Evolutionary conservation across 2,329 filamentous ascomycete genomes (phyloP), one percentile per base, ranked within the genome.

Genomic region (Exophiala sp.): DNA sequence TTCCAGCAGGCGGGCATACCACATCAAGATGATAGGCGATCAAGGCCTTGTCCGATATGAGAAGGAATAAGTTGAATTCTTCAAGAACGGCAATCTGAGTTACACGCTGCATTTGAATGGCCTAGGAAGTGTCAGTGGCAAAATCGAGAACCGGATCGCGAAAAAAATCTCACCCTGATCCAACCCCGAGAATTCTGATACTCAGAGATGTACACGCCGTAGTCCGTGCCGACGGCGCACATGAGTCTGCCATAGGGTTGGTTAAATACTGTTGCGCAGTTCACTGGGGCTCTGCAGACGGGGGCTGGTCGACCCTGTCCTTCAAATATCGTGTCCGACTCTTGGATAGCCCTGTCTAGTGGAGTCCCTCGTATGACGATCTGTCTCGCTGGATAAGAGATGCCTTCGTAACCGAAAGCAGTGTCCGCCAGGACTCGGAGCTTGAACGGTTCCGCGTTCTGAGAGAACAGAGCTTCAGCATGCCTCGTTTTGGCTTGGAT

Each of bases 391-490:
- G 68, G 67, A 55, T 71, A 71, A 11, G 63, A 65, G 5, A 80
- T 68, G 3, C 76, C 73, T 61, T 95, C 89, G 64, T 91, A 91
- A 9, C 87, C 85, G 69, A 99, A 99, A 0, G 91, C 89, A 40
- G 88, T 87, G 68, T 99, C 94, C 0, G 94, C 91, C 68, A 99
- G 86, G 7, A 99, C 91, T 18, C 90, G 85, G 6, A 99, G 76
- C 47, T 89, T 82, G 80, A 99, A 99, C 0, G 94, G 94, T 69
- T 99, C 94, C 0, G 94, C 92, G 67, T 97, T 95, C 66, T 99
- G 94, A 3, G 88, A 85, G 70, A 89, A 88, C 4, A 97, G 76
- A 2, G 91, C 89, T 47, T 90, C 87, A 18, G 94, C 94, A 68
- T 99, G 91, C 55, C 87, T 85, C 5, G 91, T 95, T 76, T 99